Evolutionary conservation across 176 grass and related monocot genomes (phyloP), one percentile per base, ranked within the genome.

Genomic region (Carex myosuroides): DNA sequence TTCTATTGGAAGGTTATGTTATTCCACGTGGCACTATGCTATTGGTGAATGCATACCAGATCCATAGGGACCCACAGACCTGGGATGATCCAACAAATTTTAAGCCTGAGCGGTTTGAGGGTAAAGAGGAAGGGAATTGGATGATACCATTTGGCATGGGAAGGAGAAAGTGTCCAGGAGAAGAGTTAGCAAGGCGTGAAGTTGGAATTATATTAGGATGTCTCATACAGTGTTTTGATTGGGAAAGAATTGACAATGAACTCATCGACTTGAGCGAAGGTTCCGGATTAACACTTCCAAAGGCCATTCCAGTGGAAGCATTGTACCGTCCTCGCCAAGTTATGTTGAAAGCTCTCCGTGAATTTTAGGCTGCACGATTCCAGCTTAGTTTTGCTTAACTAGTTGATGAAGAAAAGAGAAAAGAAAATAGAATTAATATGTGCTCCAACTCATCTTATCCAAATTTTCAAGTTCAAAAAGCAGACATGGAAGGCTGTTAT

Each of bases 141-240:
- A 54, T 68, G 86, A 44, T 89, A 11, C 90, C 90, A 0, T 94
- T 94, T 18, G 90, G 93, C n/a, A 84, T 72, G 53, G 93, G 90
- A 5, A 82, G 92, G 30, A 83, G 86, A 5, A 82, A 18, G 81
- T 94, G 92, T 24, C 92, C 88, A 0, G 90, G 90, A 0, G 88
- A 94, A 11, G 12, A 6, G 0, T 4, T 94, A 1, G 88, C 86
- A 0, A 6, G 86, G 54, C 62, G 24, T 3, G 52, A 17, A 0
- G 0, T 89, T 0, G 86, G 72, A 10, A 0, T 95, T 55, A 63
- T 50, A 3, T 13, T 91, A 18, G 88, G 62, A 8, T 60, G 67
- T 26, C 22, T 87, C 42, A 35, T 87, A 1, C 85, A 90, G 41
- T 86, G 88, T 52, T 90, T 90, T 29, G 88, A 90, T 35, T 87